These are phyloP conservation scores for Xylaria venustula DNA, from an alignment of 495 filamentous ascomycete genomes.

Conservation along the genomic window DNA sequence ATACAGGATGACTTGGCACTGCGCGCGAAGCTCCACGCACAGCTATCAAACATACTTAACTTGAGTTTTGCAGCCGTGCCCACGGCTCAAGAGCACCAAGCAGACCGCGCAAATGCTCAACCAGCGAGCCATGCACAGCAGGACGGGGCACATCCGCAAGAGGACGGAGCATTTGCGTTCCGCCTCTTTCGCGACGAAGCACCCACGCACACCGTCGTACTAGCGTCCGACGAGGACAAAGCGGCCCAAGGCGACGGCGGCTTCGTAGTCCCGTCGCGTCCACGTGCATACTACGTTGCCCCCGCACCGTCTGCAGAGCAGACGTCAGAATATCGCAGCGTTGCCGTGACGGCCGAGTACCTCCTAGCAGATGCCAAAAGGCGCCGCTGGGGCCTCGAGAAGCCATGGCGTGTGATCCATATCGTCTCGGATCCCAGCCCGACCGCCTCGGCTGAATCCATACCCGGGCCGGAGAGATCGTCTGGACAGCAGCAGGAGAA, in stretches of 20 bases:
- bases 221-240: slow-evolving; percentile 25
- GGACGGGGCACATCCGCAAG: slow-evolving; percentile 15
- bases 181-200: slow-evolving; percentile 50
- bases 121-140: background rate
- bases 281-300: slow-evolving; percentile 45
- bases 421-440: slow-evolving; percentile 21
- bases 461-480: background rate
- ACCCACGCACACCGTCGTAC: slow-evolving; percentile 34
- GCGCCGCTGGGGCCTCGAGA: slow-evolving; percentile 51
- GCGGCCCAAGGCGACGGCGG: slow-evolving; percentile 29
- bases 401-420: slow-evolving; percentile 55
- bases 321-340: slow-evolving; percentile 29
- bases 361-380: slow-evolving; percentile 37
- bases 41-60: slow-evolving; percentile 40
- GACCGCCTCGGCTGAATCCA: background rate
- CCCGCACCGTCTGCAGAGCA: slow-evolving; percentile 30
- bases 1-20: slow-evolving; percentile 26
- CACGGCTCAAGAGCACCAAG: background rate
- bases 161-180: slow-evolving; percentile 48
- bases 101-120: background rate
- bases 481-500: slow-evolving; percentile 15
- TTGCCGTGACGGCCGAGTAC: slow-evolving; percentile 46
- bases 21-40: slow-evolving; percentile 38
- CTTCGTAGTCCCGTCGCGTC: slow-evolving; percentile 40
- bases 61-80: slow-evolving; percentile 18